A percentile compares a stretch with the other conserved stretches of the same genome.
Evolutionary conservation across 805 yeast species (phyloP).

Genomic region (Wickerhamomyces bovis): DNA sequence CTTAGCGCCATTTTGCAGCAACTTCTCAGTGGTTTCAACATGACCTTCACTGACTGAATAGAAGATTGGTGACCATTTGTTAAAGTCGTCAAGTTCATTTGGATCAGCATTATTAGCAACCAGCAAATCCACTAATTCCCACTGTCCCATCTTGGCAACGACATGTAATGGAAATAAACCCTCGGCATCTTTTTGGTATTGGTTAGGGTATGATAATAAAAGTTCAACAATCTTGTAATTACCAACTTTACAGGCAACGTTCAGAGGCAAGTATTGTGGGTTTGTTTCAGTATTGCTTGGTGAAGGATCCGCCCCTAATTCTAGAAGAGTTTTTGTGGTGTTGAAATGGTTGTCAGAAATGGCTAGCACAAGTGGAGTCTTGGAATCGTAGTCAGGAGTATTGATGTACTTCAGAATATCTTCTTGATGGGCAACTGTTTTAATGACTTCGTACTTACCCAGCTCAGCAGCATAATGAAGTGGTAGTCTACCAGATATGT

Average conservation of each 20-base stretch:
- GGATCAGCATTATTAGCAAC: slow-evolving; percentile 70
- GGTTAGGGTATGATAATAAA: slow-evolving; percentile 22
- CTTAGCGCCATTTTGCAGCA: slow-evolving; percentile 71
- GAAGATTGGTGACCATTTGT: slow-evolving; percentile 91
- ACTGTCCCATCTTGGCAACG: slow-evolving; percentile 79
- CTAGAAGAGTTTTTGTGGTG: slow-evolving; percentile 44
- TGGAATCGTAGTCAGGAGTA: slow-evolving; percentile 62
- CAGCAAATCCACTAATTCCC: slow-evolving; percentile 59
- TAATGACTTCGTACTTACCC: slow-evolving; percentile 41
- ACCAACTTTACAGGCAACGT: slow-evolving; percentile 85
- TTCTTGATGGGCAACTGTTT: slow-evolving; percentile 28
- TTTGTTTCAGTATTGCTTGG: slow-evolving; percentile 42
- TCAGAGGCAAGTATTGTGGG: slow-evolving; percentile 69
- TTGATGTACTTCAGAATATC: slow-evolving; percentile 25
- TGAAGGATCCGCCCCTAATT: slow-evolving; percentile 41
- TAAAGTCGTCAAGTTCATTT: slow-evolving; percentile 74
- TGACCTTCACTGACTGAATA: slow-evolving; percentile 88
- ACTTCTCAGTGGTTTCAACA: slow-evolving; percentile 56
- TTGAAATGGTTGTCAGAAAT: slow-evolving; percentile 61
- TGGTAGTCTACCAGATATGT: slow-evolving; percentile 72
- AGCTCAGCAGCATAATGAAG: slow-evolving; percentile 78
- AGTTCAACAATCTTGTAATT: slow-evolving; percentile 62
- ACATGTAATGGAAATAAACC: slow-evolving; percentile 86
- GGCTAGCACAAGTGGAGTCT: slow-evolving; percentile 78
- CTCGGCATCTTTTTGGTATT: slow-evolving; percentile 65